Conservation (phyloP, 2,329 filamentous ascomycete species). For the Aspergillus ochraceus region DNA sequence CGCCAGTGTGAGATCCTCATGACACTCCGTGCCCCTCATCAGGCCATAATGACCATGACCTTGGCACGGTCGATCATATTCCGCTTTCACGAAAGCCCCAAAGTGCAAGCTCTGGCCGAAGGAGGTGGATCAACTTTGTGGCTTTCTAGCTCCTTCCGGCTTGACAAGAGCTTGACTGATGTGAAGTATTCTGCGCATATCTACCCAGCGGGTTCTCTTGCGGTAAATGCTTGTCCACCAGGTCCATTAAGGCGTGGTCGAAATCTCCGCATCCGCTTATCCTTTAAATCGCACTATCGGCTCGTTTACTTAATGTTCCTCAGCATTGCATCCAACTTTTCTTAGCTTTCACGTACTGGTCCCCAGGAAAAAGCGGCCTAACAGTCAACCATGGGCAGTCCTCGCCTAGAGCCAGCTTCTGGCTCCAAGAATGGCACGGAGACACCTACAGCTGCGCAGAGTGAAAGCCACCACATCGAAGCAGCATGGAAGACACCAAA, state of each 20-base stretch:
- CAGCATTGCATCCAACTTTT: not conserved
- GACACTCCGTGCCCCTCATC: not conserved
- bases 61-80: not conserved
- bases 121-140: not conserved
- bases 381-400: conserved; percentile 13
- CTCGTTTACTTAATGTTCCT: not conserved
- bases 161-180: not conserved
- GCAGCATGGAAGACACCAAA: conserved; percentile 31
- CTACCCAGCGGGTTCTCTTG: not conserved
- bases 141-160: not conserved
- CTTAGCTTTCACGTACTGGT: not conserved
- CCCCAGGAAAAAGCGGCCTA: not conserved
- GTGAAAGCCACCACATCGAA: conserved; percentile 24
- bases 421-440: conserved; percentile 25
- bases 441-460: conserved; percentile 26
- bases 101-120: not conserved
- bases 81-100: not conserved
- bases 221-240: not conserved
- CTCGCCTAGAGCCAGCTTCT: conserved; percentile 3
- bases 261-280: not conserved
- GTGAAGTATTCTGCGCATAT: not conserved
- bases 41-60: not conserved
- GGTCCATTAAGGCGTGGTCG: not conserved
- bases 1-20: not conserved
- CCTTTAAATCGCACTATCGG: not conserved